Evolutionary conservation across 495 filamentous ascomycete genomes (phyloP).

Genomic region (Aspergillus saccharolyticus): DNA sequence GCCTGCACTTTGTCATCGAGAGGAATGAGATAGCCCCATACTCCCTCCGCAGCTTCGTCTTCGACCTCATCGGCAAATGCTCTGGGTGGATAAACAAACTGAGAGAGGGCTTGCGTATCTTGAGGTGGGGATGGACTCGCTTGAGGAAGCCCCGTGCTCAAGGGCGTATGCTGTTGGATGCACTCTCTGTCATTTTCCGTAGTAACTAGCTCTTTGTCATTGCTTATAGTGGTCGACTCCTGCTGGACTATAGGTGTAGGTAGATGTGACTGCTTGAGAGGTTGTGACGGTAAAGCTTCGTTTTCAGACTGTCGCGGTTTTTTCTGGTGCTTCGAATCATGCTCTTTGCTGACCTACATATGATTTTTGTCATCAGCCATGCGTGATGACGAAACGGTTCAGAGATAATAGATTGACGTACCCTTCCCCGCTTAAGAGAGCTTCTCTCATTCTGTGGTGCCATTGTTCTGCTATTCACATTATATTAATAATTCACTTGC

Average conservation of each 20-base stretch:
- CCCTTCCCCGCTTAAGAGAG: slow-evolving; percentile 49
- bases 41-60: slow-evolving; percentile 75
- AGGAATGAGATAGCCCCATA: slow-evolving; percentile 93
- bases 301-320: slow-evolving; percentile 48
- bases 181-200: slow-evolving; percentile 65
- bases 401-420: slow-evolving; percentile 18
- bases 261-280: slow-evolving; percentile 57
- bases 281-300: slow-evolving; percentile 48
- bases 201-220: slow-evolving; percentile 65
- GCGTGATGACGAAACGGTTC: neutral
- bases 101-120: slow-evolving; percentile 67
- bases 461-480: slow-evolving; percentile 31
- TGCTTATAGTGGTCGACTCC: slow-evolving; percentile 56
- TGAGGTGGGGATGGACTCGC: slow-evolving; percentile 61
- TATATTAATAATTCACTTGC: neutral
- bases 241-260: slow-evolving; percentile 78
- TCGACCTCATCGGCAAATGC: slow-evolving; percentile 74
- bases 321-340: slow-evolving; percentile 42
- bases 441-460: slow-evolving; percentile 46
- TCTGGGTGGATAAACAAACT: slow-evolving; percentile 72
- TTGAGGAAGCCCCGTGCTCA: slow-evolving; percentile 57
- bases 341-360: slow-evolving; percentile 34
- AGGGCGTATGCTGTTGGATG: slow-evolving; percentile 44
- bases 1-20: slow-evolving; percentile 63
- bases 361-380: neutral